Evolutionary conservation across 139 green algal species (phyloP), one percentile per base, ranked within the genome.

Genomic region (Picochlorum sp.): DNA sequence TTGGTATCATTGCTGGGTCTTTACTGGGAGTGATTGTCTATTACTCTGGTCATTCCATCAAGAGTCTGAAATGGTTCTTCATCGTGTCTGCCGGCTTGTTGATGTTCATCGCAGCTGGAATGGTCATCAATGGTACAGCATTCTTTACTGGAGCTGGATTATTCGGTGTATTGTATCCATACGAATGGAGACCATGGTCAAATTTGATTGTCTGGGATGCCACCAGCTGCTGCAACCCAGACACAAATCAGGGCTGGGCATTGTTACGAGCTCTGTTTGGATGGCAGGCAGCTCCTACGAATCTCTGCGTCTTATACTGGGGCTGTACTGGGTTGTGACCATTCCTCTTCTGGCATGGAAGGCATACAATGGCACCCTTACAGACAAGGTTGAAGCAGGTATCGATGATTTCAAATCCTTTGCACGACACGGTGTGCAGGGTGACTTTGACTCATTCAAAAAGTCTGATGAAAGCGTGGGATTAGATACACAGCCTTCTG

Each of bases 41-140:
- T 70, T 84, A 73, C 56, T 68, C 74, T 18, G 78, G 78, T 4
- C 64, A 66, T 45, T 59, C 52, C 30, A 83, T 84, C 56, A 71
- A 49, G 9, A 75, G 74, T 63, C 68, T 84, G 37, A 60, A 63
- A 30, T 84, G 78, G 78, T 84, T 84, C 61, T 79, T 84, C 59
- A 68, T 78, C 60, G 2, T 71, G 21, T 73, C 63, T 51, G 57
- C 34, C 38, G 67, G 54, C n/a, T 59, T 84, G 15, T 70, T 84
- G 45, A 66, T 84, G 7, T 45, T 84, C 60, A 78, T 84, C 60
- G 67, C 63, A 7, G 75, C 78, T 56, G 74, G 74, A 74, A 32
- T 83, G 57, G 57, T 71, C 13, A 57, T 64, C 18, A 58, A 47
- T 18, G 65, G 69, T 2, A 66, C 70, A 0, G 37, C 49, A 6